Evolutionary conservation across 2,329 filamentous ascomycete species (phyloP), one percentile per base, ranked within the genome.

Genomic region (Exophiala phaeomuriformis): DNA sequence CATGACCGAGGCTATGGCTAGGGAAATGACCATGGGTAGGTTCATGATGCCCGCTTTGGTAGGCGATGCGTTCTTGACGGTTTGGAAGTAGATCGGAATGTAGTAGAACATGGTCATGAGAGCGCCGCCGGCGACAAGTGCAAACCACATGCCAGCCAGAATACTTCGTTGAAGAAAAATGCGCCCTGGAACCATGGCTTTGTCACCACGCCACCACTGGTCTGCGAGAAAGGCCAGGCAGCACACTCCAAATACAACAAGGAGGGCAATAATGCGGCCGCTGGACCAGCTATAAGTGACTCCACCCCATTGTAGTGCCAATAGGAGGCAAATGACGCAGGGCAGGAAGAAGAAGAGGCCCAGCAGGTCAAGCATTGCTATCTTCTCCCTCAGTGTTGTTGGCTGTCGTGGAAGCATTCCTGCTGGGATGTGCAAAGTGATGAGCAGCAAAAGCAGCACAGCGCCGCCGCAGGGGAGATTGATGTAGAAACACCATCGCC

Each of bases 1-100:
- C 12, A 27, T 5, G 6, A 41, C 28, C 3, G 39, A 27, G 3
- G 12, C 39, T 9, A 28, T 5, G 4, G 12, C 19, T 3, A 41
- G 4, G 4, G 10, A 3, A 5, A 76, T 47, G 3, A 76, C 66
- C 5, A 73, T 55, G 5, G 72, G 68, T 5, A 76, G 58, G 47
- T 71, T 74, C 28, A 64, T 61, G 6, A 77, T 63, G 5, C 74
- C 74, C 2, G 65, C 69, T 9, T 57, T 33, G 5, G 64, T 62
- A 0, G 74, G 63, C 3, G 56, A 64, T 5, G 62, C 63, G 45
- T 64, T 64, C 9, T 63, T 55, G 7, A 75, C 64, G 2, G 65
- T 63, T 61, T 78, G 74, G 63, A 78, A 77, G 60, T 74, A 77
- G 28, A 77, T 72, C 5, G 74, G 74, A 1, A 76, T 63, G 57